Evolutionary conservation across 257 asterid genomes (phyloP), one percentile per base, ranked within the genome.

Genomic region (Verbena officinalis): DNA sequence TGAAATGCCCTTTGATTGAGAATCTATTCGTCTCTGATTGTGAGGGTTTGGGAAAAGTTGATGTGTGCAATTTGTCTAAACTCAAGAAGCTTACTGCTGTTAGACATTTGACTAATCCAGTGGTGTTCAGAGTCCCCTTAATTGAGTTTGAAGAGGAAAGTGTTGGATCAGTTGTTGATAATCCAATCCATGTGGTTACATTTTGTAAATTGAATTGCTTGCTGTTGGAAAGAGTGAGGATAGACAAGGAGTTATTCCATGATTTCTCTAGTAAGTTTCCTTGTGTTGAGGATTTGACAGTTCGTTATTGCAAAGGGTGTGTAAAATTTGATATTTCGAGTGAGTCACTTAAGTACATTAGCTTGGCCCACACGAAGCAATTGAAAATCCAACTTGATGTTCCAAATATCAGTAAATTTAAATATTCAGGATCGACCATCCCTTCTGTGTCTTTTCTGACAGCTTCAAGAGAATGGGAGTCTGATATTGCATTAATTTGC

Each of bases 1-100:
- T 50, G 31, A 8, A 15, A n/a, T 73, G 70, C 62, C 56, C 62
- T 1, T 48, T 55, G 63, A 61, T 73, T 17, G 62, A 73, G 55
- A 40, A 73, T 0, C 16, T 73, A 51, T 13, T 9, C 5, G 7
- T 68, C 7, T 15, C 44, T 8, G 11, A 2, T 0, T 74, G 69
- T 50, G 49, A 39, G 19, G 15, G 49, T 23, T 10, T 9, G 56
- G 20, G 7, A 0, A 8, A 14, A 44, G 19, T 42, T 68, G 36
- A 55, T 33, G 38, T 54, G 42, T 24, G 42, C 13, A 54, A 54
- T 13, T 12, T 54, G 60, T 9, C 2, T 27, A 4, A 54, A n/a
- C 60, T 54, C 21, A 34, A 54, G 51, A 44, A 33, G 4, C 11
- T 52, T 44, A 34, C 4, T 64, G 51, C 17, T 49, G 19, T 8